Base-by-base conservation (phyloP, 2,329 filamentous ascomycete species). In the Aspergillus brunneoviolaceus region DNA sequence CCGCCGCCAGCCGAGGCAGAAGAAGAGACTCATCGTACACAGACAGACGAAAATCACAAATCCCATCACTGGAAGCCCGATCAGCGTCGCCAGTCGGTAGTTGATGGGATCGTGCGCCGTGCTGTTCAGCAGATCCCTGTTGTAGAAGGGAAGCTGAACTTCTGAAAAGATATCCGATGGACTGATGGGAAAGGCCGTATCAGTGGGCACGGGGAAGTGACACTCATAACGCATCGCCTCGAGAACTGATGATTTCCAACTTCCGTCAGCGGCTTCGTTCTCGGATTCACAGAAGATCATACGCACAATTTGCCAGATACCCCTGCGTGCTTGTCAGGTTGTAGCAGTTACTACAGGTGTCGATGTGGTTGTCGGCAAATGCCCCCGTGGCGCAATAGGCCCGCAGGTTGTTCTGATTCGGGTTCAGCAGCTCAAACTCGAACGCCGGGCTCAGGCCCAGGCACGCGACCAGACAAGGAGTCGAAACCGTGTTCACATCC, bases 221-320 rank as follows among this genome's bases (percentile, higher is more conserved):
- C 79, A 81, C 56, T 77, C 76, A 60, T 80, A 77, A 25, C 79
- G 77, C 47, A 80, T 68, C 21, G 78, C 71, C 72, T 81, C 78
- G 39, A 81, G 65, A 64, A 80, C 79, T 81, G 55, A 9, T 16
- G 21, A 45, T 50, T 35, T 55, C 11, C 11, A 5, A 45, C 42
- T 55, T 3, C 16, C 1, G 47, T 64, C 27, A 57, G 59, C 59
- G 5, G 42, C 54, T 21, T 52, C 31, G 25, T 60, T 35, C 21
- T 19, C 5, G 3, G 27, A 31, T 29, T 11, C 7, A 33, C 6
- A 21, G 39, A 14, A 10, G 23, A 27, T 27, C n/a, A 48, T 53
- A 72, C 77, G 11, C 68, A 81, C 79, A 81, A 61, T 81, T 81
- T 19, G 74, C 74, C 51, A 80, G 63, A 51, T 74, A 78, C 19